These are phyloP conservation scores for Dactylonectria macrodidyma DNA, from an alignment of 2,329 filamentous ascomycete species.

Conservation along the genomic window DNA sequence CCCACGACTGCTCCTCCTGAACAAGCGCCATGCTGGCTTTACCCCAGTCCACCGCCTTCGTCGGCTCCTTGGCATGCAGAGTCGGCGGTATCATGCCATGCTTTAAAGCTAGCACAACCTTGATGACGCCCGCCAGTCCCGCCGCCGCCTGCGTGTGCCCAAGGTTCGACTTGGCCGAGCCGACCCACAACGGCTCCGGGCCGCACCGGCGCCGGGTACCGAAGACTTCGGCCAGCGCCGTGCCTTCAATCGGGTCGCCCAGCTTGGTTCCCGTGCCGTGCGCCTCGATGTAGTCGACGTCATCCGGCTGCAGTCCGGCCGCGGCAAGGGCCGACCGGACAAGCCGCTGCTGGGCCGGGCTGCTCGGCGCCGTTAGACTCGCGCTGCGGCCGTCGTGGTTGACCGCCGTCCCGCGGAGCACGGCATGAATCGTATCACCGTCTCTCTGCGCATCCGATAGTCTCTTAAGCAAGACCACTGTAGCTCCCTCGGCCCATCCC, in stretches of 20 bases:
- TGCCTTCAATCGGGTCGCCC: slow-evolving; percentile 86
- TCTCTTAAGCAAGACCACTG: slow-evolving; percentile 58
- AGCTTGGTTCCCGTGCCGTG: slow-evolving; percentile 91
- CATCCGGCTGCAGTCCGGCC: slow-evolving; percentile 25
- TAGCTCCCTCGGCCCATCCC: slow-evolving; percentile 38
- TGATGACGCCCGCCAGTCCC: slow-evolving; percentile 70
- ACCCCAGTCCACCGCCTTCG: not conserved
- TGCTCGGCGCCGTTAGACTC: slow-evolving; percentile 59
- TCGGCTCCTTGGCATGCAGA: not conserved
- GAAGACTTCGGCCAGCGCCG: slow-evolving; percentile 75
- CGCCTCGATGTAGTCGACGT: slow-evolving; percentile 83
- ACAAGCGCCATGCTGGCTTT: not conserved
- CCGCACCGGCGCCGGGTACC: slow-evolving; percentile 35
- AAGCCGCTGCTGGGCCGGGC: slow-evolving; percentile 53
- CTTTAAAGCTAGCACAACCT: slow-evolving; percentile 59
- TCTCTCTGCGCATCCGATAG: slow-evolving; percentile 59
- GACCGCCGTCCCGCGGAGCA: slow-evolving; percentile 52
- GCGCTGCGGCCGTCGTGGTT: slow-evolving; percentile 59
- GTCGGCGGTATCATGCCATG: slow-evolving; percentile 53
- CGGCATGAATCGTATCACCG: slow-evolving; percentile 54
- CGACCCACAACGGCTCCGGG: slow-evolving; percentile 54
- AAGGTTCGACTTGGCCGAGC: slow-evolving; percentile 75
- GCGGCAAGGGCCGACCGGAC: slow-evolving; percentile 44
- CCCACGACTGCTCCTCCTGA: not conserved
- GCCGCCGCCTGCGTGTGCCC: slow-evolving; percentile 76